phyloP scores from a whole-genome alignment of 192 early-diverging fungal species.

The Pilaira anomala region DNA sequence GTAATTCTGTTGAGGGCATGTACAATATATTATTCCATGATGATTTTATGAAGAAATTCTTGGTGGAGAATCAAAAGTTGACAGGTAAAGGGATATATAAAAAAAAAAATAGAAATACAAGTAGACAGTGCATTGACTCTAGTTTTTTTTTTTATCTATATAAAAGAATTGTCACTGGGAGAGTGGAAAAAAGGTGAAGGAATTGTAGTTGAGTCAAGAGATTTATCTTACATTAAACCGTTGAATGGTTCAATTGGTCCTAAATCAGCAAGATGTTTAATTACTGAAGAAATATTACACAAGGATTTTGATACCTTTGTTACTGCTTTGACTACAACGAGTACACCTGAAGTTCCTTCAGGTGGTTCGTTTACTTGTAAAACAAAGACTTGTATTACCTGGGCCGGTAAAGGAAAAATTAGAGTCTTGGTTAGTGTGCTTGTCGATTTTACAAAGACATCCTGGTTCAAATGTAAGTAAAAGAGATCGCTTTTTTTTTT shows the following conservation, averaged over 20 bases:
- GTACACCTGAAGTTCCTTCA: constrained; percentile 59
- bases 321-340: constrained; percentile 44
- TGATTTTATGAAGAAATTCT: constrained; percentile 5
- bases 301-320: constrained; percentile 49
- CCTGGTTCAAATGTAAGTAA: constrained; percentile 50
- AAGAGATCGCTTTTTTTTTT: not conserved
- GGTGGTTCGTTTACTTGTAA: constrained; percentile 51
- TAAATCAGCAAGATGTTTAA: constrained; percentile 46
- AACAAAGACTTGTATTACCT: constrained; percentile 48
- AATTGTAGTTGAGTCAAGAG: constrained; percentile 8
- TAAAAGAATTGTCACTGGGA: constrained; percentile 23
- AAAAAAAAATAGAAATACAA: not conserved
- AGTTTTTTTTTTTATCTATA: constrained; percentile 6
- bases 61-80: constrained; percentile 7
- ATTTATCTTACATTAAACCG: constrained; percentile 34
- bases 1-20: not conserved
- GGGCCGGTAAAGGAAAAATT: constrained; percentile 39
- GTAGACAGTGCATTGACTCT: not conserved
- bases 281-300: constrained; percentile 46
- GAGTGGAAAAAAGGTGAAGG: constrained; percentile 28
- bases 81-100: constrained; percentile 1
- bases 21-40: not conserved
- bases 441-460: constrained; percentile 49
- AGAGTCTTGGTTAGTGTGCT: constrained; percentile 42
- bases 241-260: constrained; percentile 36